Evolutionary conservation across 176 grass and related monocot species (phyloP), one percentile per base, ranked within the genome.

Genomic region (Calamus simplicifolius): DNA sequence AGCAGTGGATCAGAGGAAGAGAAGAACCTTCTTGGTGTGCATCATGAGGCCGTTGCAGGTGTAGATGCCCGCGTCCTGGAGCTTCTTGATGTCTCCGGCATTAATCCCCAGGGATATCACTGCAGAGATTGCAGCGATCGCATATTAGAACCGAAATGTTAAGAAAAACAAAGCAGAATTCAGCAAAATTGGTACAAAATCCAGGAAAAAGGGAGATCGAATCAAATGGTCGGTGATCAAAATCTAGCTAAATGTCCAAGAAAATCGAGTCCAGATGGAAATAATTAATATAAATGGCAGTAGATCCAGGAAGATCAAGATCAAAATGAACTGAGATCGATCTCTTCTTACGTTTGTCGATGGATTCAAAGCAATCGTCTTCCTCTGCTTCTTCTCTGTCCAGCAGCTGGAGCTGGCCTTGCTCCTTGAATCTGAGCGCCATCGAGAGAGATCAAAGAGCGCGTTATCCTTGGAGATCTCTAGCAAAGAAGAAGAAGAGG

Each of bases 11-110:
- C n/a, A 27, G 19, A 3, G 35, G 8, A 43, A 13, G 57, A 64
- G 31, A 2, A 43, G 35, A 64, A 97, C 92, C 92, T 97, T 91
- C 55, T 97, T 97, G 28, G 87, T 97, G 4, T 97, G 87, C 92
- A 91, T 97, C 92, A 97, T 97, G 54, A 97, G 87, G 7, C 87
- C 87, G 80, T 97, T 97, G 72, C 92, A 97, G 59, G 92, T 97
- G 72, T 88, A 85, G 79, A 97, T 91, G 62, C 92, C 92, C 2
- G 92, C 86, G 75, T 97, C 87, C 83, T 97, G 81, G 53, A 97
- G 81, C 81, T 97, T 97, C 64, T 88, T 97, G 67, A 97, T 64
- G 23, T 97, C 92, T 77, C 87, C 92, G 51, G 84, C 72, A 69
- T 91, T 97, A 72, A 88, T 97, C 54, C 92, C 87, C 63, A 91